Evolutionary conservation across 2,329 filamentous ascomycete species (phyloP), one percentile per base, ranked within the genome.

Genomic region (Blumeria graminis): DNA sequence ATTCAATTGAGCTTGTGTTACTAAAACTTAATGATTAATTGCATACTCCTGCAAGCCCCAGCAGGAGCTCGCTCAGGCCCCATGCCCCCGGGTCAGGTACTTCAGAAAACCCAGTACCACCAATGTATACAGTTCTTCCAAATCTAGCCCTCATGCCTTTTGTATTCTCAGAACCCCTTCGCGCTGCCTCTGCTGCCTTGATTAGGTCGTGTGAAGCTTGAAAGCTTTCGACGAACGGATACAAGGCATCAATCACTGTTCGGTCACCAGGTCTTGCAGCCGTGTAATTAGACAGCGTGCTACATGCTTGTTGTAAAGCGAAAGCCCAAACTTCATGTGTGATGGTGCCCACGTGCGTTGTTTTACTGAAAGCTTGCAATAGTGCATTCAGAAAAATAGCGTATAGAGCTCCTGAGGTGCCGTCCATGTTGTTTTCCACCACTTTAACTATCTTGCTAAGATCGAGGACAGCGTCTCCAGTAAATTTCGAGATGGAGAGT

Each of bases 71-170:
- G 36, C 83, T 82, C 61, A 96, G 65, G 0, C 78, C 79, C 73
- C 75, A 81, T 14, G 79, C 80, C n/a, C 92, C 92, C 58, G 84
- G 84, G 70, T 87, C 84, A 16, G 83, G 82, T 16, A 87, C 76
- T 63, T 85, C 71, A 70, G 79, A 80, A 71, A 75, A 89, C 14
- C 83, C 84, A 66, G 72, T 76, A 59, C 83, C 84, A 59, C 84
- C 86, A 55, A 94, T 79, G 67, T 93, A 93, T 10, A 92, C 86
- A 1, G 83, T 79, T 58, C 87, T 73, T 7, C 92, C 92, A 43
- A 98, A 72, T 63, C 82, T 92, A 45, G 92, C 86, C 68, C 84
- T 80, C 89, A 98, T 95, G 28, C 83, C 84, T 72, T 89, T 94
- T 18, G 92, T 96, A 34, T 78, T 78, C 61, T 90, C 82, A 3